Base-by-base conservation (phyloP, 805 yeast genomes). In the Kazachstania africana region DNA sequence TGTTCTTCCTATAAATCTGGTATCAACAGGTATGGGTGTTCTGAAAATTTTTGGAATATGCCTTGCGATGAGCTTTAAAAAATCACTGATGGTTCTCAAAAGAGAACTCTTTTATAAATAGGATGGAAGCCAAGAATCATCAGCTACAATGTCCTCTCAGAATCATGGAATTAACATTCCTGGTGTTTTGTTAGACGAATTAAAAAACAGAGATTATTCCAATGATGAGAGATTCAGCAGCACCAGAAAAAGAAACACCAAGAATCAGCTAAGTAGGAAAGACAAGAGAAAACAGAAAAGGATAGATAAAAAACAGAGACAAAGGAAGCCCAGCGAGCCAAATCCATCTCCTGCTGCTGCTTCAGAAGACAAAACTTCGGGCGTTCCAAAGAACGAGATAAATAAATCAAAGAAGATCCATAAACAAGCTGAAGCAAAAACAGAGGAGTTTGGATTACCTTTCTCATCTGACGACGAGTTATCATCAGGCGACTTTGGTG, bases 151-250 rank as follows among this genome's bases (percentile, higher is more conserved):
- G n/a, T n/a, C n/a, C n/a, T n/a, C n/a, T 13, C 34, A 36, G 22
- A 34, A 33, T 16, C 72, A 68, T 39, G 68, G 62, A n/a, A 72
- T 72, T 32, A 60, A 72, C 36, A 54, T 74, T 15, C 80, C 80
- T 2, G 76, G 75, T 2, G 43, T 53, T 22, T 48, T 73, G 12
- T 47, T 74, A 28, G 78, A 75, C 39, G 71, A 70, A 48, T 59
- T 74, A 59, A 68, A 49, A 42, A 44, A 35, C n/a, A 51, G 46
- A 16, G 69, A 70, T 14, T 69, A 60, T 19, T 60, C 59, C 25
- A 58, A 62, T 23, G 66, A 63, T 36, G 62, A 54, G 6, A 48
- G 64, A 35, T 61, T 53, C 28, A 34, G 42, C 4, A 45, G 34
- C 8, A 28, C 40, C 40, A 33, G 51, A 50, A 55, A 57, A 45